These are phyloP conservation scores for Sphagnum tenellum DNA, from an alignment of 225 moss, liverwort and hornwort species.

Conservation along the genomic window DNA sequence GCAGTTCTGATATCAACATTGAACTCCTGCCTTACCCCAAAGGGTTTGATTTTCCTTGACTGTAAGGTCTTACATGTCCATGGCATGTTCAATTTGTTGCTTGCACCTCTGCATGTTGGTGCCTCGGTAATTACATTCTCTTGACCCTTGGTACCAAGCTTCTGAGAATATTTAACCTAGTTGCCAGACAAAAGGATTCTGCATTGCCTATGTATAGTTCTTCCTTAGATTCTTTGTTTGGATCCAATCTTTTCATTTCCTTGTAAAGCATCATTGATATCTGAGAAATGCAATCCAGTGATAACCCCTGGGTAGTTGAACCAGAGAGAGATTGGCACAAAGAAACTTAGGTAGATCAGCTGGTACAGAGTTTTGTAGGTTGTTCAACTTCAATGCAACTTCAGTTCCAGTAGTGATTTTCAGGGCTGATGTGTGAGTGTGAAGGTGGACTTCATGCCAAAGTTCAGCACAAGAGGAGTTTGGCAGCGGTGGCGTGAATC, in stretches of 20 bases:
- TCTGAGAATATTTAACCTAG: background rate
- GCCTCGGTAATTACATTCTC: conserved; percentile 37
- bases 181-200: too few relatives aligned
- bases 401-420: too few relatives aligned
- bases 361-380: too few relatives aligned
- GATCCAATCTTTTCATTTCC: background rate
- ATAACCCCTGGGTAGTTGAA: too few relatives aligned
- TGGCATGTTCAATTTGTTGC: conserved; percentile 82
- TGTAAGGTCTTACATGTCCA: conserved; percentile 57
- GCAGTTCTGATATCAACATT: too few relatives aligned
- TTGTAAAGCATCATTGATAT: background rate
- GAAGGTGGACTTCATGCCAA: conserved; percentile 79
- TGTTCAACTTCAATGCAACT: too few relatives aligned
- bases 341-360: too few relatives aligned
- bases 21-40: too few relatives aligned
- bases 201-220: too few relatives aligned
- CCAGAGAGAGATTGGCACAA: too few relatives aligned
- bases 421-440: conserved; percentile 8
- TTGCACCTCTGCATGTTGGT: conserved; percentile 84
- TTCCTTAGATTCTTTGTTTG: too few relatives aligned
- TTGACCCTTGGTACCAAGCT: conserved; percentile 4
- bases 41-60: conserved; percentile 28
- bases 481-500: conserved; percentile 78
- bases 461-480: conserved; percentile 90
- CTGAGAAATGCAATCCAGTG: too few relatives aligned